Evolutionary conservation across 2,329 filamentous ascomycete species (phyloP).

Genomic region (Pestalotiopsis sp.): DNA sequence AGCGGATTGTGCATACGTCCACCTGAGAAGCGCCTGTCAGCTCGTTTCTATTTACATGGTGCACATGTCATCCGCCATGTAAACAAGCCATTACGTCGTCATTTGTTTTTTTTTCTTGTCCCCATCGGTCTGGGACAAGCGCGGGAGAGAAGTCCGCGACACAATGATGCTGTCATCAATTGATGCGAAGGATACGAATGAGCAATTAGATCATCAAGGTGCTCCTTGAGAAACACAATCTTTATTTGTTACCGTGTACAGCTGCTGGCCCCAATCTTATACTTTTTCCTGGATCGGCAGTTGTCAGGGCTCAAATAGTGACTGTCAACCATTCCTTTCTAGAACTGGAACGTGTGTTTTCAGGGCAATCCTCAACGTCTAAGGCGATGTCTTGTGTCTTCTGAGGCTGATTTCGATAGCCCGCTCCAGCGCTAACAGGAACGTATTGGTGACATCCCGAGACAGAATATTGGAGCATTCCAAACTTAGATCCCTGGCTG

Average conservation of each 20-base stretch:
- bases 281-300: not conserved
- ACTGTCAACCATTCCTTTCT: not conserved
- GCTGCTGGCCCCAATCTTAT: not conserved
- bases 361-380: not conserved
- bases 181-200: not conserved
- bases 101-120: not conserved
- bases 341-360: not conserved
- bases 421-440: not conserved
- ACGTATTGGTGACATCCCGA: not conserved
- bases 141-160: not conserved
- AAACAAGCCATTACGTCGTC: not conserved
- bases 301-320: not conserved
- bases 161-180: not conserved
- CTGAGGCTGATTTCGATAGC: not conserved
- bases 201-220: not conserved
- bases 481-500: not conserved
- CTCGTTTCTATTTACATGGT: conserved; percentile 7
- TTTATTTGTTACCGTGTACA: not conserved
- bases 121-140: not conserved
- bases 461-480: not conserved
- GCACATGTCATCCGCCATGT: not conserved
- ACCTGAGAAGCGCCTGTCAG: not conserved
- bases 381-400: not conserved
- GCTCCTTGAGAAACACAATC: not conserved
- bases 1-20: not conserved